phyloP scores from a whole-genome alignment of 2,329 filamentous ascomycete species.

The Metarhizium album region DNA sequence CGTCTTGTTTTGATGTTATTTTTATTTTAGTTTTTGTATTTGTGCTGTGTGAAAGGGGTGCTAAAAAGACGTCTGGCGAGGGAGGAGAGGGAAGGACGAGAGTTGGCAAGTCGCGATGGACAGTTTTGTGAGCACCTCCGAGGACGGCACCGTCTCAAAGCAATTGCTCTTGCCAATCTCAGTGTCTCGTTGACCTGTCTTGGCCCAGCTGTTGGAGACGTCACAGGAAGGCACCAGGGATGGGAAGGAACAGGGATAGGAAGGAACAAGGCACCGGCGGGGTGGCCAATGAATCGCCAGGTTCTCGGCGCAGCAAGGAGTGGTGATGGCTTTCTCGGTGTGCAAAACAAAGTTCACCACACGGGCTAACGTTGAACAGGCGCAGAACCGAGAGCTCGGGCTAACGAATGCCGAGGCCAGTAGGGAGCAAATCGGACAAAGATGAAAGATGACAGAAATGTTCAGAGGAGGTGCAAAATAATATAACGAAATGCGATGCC shows the following conservation, averaged over 20 bases:
- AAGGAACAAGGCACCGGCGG: background rate
- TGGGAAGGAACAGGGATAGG: too few relatives aligned
- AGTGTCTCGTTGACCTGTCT: background rate
- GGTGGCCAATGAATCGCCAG: background rate
- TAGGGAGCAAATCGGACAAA: background rate
- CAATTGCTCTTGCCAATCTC: background rate
- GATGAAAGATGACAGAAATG: background rate
- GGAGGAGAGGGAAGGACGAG: background rate
- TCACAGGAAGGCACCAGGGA: background rate
- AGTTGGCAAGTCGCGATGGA: background rate
- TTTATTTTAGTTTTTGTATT: too few relatives aligned
- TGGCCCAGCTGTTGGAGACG: background rate
- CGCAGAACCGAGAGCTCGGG: background rate
- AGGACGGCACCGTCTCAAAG: background rate
- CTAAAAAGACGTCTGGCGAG: background rate
- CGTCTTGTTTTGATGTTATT: background rate
- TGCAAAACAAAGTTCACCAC: background rate
- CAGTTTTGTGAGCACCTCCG: background rate
- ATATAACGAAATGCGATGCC: constrained; percentile 1
- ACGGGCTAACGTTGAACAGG: background rate
- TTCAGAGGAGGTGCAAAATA: background rate
- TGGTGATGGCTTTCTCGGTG: background rate
- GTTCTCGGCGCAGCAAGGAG: background rate
- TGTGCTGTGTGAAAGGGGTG: background rate
- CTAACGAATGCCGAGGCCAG: background rate